Base-by-base conservation (phyloP, 1,139 yeast genomes). In the Sporopachydermia cereana region DNA sequence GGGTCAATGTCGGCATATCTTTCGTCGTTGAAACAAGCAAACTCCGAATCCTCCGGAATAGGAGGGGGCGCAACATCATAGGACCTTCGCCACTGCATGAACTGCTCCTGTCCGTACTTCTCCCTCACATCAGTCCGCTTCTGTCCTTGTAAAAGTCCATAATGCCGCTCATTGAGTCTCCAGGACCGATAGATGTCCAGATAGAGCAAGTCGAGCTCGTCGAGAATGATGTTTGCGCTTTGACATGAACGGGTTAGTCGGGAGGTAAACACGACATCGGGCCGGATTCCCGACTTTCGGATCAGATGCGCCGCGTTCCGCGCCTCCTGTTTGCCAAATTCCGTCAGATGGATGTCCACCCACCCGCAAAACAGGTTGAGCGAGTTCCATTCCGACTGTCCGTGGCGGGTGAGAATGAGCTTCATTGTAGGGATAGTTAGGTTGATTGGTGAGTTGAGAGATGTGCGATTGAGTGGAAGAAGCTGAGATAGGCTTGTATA, bases 91-190 rank as follows among this genome's bases (percentile, higher is more conserved):
- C 81, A 74, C 53, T 64, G 76, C 71, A 78, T 79, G 59, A 75
- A 83, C 54, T 77, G 64, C 23, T 75, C 75, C 50, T 74, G 67
- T 7, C 84, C 85, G 47, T 74, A 71, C 53, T 74, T 64, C 34
- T 64, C 53, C 49, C 74, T 61, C 2, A 80, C 72, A 18, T 71
- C 71, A 43, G 71, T 70, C 55, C 81, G 79, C 47, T 77, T 68
- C 42, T 71, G 65, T n/a, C 91, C 91, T 61, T 83, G 93, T 58
- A 81, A 72, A 27, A 72, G 67, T 1, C 94, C 94, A 58, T 84
- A 83, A 60, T 83, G 93, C 49, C 93, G 71, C 57, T 83, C 91
- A 58, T 83, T 83, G 50, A 83, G 61, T 54, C 85, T 70, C 91
- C 93, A 84, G 3, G 75, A 67, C 57, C 76, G 73, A 45, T 60